phyloP scores from a whole-genome alignment of 768 basidiomycete genomes.

The Sporobolomyces roseus region DNA sequence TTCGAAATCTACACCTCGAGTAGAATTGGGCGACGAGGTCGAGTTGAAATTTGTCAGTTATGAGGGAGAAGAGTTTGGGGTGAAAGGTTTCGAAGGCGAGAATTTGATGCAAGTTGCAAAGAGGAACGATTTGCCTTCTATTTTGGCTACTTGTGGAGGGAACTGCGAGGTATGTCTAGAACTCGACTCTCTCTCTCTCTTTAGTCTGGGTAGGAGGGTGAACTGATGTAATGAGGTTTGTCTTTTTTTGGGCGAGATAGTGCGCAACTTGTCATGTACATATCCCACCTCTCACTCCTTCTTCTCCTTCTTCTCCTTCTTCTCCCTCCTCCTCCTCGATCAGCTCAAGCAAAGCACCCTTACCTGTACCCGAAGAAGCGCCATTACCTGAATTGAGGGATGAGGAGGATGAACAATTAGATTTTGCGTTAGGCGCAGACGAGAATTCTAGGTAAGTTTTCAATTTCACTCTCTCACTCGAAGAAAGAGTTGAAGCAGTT shows the following conservation, averaged over 20 bases:
- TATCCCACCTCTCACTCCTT: constrained; percentile 13
- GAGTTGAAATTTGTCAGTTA: not conserved
- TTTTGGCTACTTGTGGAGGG: constrained; percentile 40
- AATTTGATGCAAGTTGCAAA: constrained; percentile 37
- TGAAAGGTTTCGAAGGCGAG: constrained; percentile 40
- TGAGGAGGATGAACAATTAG: constrained; percentile 45
- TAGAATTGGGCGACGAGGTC: constrained; percentile 25
- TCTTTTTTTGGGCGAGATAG: too few species aligned
- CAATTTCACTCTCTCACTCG: not conserved
- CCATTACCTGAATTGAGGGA: constrained; percentile 36
- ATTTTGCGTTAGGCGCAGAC: constrained; percentile 41
- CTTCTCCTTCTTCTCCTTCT: not conserved
- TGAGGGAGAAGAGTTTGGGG: constrained; percentile 26
- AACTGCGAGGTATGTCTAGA: constrained; percentile 8
- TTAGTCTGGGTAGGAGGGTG: not conserved
- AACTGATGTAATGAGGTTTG: not conserved
- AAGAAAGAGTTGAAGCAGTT: not conserved
- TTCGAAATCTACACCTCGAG: not conserved
- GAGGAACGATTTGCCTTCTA: constrained; percentile 23
- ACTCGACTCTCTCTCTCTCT: not conserved
- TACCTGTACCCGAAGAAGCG: not conserved
- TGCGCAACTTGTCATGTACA: constrained; percentile 45
- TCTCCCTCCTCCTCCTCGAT: not conserved
- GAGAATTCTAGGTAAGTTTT: constrained; percentile 34
- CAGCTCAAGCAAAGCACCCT: not conserved